Evolutionary conservation across 1,284 basidiomycete genomes (phyloP).

Genomic region (Ceratobasidium papillatum): DNA sequence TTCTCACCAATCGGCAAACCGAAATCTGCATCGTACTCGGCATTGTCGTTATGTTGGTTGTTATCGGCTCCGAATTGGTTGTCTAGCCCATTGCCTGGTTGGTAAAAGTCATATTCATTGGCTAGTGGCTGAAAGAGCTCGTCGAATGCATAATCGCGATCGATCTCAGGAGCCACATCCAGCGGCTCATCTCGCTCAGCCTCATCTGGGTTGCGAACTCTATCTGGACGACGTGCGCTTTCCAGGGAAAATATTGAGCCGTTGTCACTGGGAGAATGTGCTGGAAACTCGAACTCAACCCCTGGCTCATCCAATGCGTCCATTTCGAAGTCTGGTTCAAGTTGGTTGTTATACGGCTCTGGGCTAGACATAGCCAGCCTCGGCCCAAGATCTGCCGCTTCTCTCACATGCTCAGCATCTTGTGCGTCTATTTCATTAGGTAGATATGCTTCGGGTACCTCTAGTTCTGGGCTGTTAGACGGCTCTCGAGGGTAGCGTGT

Average conservation of each 20-base stretch:
- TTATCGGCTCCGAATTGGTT: not conserved
- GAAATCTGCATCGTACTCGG: slow-evolving; percentile 8
- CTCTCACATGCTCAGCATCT: not conserved
- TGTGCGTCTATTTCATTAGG: not conserved
- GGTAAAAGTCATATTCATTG: not conserved
- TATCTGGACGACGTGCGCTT: not conserved
- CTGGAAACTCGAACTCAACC: too few relatives aligned
- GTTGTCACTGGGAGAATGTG: too few relatives aligned
- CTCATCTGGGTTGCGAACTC: not conserved
- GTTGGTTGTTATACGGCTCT: too few relatives aligned
- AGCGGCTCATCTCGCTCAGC: not conserved
- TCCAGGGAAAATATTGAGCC: not conserved
- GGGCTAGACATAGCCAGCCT: too few relatives aligned
- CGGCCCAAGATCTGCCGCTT: too few relatives aligned
- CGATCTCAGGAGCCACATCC: not conserved
- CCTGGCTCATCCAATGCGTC: too few relatives aligned
- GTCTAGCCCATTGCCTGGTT: not conserved
- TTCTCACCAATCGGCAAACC: not conserved
- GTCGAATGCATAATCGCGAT: slow-evolving; percentile 10
- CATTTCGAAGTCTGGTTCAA: too few relatives aligned
- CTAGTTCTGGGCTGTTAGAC: not conserved
- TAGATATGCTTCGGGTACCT: not conserved
- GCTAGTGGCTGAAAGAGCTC: not conserved
- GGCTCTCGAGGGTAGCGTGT: not conserved
- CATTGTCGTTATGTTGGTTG: not conserved